Evolutionary conservation across 345 rosid species (phyloP), one percentile per base, ranked within the genome.

Genomic region (Pistacia vera): DNA sequence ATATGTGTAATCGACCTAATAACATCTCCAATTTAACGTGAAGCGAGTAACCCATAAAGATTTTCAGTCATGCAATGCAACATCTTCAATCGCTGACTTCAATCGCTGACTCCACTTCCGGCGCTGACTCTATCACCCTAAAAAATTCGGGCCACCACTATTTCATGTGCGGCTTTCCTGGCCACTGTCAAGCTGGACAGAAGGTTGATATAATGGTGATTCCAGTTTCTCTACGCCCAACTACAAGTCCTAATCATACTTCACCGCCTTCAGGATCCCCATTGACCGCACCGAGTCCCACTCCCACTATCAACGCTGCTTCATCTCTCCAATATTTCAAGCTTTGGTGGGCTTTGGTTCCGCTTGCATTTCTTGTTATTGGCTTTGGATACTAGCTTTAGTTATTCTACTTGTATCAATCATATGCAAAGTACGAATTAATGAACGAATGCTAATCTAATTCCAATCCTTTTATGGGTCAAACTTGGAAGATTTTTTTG

Each of bases 151-250:
- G 73, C 17, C 63, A 55, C 46, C 56, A 36, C 63, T 70, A 55
- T 14, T 70, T 33, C 63, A 30, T 70, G 49, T 55, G 51, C 51
- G 63, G 63, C 18, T n/a, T 9, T 70, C 63, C 73, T 18, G 63
- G 73, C 46, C 73, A 55, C 63, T 70, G 73, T 4, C 25, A 54
- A 70, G 73, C 73, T 3, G 73, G 73, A 11, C 63, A 70, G 18
- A 70, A 36, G 46, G 30, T 70, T 55, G 63, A 70, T 18, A 18
- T 70, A 62, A 16, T 54, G 72, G 72, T 69, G 11, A 69, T 17
- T 17, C 61, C 61, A 17, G 3, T 56, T 30, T 30, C 61, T 33
- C 62, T 33, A 33, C 25, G 60, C 49, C 62, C 73, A 55, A 35
- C 20, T 35, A 48, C 62, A 54, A 56, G 73, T 55, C 62, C 73